A percentile compares a stretch with the other conserved stretches of the same genome.
Evolutionary conservation across 2,329 filamentous ascomycete species (phyloP).

Genomic region (Penicillium sp.): DNA sequence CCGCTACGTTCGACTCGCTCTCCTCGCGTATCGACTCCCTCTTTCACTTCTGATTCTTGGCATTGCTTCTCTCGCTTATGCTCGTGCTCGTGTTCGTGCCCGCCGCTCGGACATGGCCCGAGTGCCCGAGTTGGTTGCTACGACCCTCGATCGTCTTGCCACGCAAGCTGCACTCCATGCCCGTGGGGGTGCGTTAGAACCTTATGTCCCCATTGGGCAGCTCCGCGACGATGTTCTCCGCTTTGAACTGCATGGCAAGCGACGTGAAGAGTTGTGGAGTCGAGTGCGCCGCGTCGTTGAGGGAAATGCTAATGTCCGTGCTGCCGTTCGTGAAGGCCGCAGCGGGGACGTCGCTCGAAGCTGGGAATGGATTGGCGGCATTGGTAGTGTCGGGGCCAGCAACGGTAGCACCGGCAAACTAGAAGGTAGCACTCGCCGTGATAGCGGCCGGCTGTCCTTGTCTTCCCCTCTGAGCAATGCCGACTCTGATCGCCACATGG

Average conservation of each 20-base stretch:
- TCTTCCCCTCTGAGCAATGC: slow-evolving; percentile 27
- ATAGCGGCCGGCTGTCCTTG: slow-evolving; percentile 28
- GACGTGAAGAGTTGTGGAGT: slow-evolving; percentile 80
- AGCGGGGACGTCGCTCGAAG: slow-evolving; percentile 58
- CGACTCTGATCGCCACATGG: slow-evolving; percentile 1
- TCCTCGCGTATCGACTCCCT: slow-evolving; percentile 53
- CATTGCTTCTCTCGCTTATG: slow-evolving; percentile 58
- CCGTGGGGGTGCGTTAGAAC: slow-evolving; percentile 64
- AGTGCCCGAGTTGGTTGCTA: slow-evolving; percentile 78
- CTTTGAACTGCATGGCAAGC: slow-evolving; percentile 71
- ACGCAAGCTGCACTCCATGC: slow-evolving; percentile 80
- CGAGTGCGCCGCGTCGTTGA: slow-evolving; percentile 83
- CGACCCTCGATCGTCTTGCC: slow-evolving; percentile 80
- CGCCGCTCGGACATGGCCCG: slow-evolving; percentile 66
- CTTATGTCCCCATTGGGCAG: slow-evolving; percentile 83
- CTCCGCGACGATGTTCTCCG: slow-evolving; percentile 87
- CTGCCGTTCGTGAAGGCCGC: slow-evolving; percentile 64
- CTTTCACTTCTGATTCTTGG: slow-evolving; percentile 48
- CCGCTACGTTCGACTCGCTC: slow-evolving; percentile 48
- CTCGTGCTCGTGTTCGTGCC: slow-evolving; percentile 61
- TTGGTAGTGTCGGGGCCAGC: slow-evolving; percentile 55
- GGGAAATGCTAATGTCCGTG: slow-evolving; percentile 87
- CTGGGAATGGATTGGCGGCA: slow-evolving; percentile 69
- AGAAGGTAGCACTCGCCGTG: slow-evolving; percentile 27
- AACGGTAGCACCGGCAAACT: slow-evolving; percentile 45